Conservation (phyloP, 1,139 yeast species). For the Arxiozyma telluris region DNA sequence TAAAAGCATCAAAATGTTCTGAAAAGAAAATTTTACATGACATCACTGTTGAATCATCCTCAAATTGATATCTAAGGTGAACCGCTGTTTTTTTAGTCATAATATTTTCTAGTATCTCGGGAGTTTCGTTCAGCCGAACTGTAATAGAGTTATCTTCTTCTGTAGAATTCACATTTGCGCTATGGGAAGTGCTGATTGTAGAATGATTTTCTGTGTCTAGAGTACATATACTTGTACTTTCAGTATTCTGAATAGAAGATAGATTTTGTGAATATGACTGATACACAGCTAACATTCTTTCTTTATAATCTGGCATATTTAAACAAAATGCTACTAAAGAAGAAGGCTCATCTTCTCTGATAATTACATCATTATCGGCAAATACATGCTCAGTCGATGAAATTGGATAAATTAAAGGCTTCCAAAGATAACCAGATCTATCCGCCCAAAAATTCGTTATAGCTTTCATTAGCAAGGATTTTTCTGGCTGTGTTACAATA, state of each 20-base stretch:
- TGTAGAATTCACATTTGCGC: not conserved
- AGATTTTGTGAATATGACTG: not conserved
- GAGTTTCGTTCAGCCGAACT: not conserved
- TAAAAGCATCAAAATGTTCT: constrained; percentile 91
- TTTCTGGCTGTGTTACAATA: constrained; percentile 43
- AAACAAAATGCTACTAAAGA: constrained; percentile 89
- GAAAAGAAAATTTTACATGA: constrained; percentile 93
- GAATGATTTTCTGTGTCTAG: not conserved
- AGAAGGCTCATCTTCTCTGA: constrained; percentile 94
- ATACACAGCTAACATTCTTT: constrained; percentile 37
- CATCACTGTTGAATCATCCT: constrained; percentile 72
- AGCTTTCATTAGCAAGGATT: constrained; percentile 69
- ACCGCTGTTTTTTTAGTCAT: constrained; percentile 80
- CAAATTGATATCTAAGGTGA: constrained; percentile 84
- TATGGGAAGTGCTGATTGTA: not conserved
- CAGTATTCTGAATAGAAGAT: not conserved
- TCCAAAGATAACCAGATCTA: constrained; percentile 92
- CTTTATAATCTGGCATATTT: constrained; percentile 72
- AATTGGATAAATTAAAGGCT: constrained; percentile 78
- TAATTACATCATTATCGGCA: constrained; percentile 88
- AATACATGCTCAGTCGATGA: constrained; percentile 79
- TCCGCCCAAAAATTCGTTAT: constrained; percentile 96
- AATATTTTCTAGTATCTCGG: constrained; percentile 25
- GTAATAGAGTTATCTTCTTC: not conserved
- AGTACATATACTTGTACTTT: not conserved